phyloP scores from a whole-genome alignment of 345 rosid genomes.

The Corymbia maculata region DNA sequence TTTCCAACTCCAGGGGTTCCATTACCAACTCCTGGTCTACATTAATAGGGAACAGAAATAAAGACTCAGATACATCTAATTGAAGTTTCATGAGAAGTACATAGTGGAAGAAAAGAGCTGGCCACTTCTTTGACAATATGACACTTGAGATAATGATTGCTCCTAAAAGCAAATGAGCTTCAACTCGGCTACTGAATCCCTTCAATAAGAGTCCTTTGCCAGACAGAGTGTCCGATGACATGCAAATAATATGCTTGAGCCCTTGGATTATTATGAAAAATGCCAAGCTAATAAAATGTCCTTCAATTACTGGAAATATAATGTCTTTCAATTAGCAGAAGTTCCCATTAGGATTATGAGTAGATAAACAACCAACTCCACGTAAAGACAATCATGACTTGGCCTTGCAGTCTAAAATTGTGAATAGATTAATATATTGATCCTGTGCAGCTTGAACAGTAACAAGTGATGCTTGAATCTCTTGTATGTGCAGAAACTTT shows the following conservation, averaged over 20 bases:
- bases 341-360: not conserved
- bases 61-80: not conserved
- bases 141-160: not conserved
- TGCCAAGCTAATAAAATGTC: not conserved
- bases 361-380: not conserved
- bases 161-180: not conserved
- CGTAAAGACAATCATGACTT: not conserved
- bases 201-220: not conserved
- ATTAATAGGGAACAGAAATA: slow-evolving; percentile 9
- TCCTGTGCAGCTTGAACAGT: not conserved
- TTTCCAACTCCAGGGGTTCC: slow-evolving; percentile 67
- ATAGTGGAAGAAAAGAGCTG: not conserved
- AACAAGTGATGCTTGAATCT: not conserved
- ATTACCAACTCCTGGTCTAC: slow-evolving; percentile 63
- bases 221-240: not conserved
- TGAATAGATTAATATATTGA: not conserved
- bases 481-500: not conserved
- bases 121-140: not conserved
- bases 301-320: not conserved
- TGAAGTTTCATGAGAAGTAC: not conserved
- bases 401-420: not conserved
- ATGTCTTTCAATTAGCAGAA: not conserved
- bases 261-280: not conserved
- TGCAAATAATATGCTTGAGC: not conserved
- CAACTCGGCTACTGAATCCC: not conserved